Percentiles rank a stretch among this genome's conserved stretches.
Evolutionary conservation across 2,329 filamentous ascomycete species (phyloP).

Genomic region (Orbilia ellipsospora): DNA sequence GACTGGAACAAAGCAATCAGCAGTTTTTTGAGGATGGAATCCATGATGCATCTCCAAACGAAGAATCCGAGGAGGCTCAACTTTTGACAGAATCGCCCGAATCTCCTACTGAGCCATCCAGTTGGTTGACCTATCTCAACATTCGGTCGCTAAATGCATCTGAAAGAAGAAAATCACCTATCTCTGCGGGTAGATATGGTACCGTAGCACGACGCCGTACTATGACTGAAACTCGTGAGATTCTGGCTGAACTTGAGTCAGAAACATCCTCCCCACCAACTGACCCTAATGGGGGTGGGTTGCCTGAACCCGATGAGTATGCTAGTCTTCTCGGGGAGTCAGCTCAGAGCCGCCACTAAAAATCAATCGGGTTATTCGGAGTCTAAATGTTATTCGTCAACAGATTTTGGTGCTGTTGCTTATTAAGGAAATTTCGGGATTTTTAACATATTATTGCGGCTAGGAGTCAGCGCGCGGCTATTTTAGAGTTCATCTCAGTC

Average conservation of each 20-base stretch:
- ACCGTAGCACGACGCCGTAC: constrained; percentile 42
- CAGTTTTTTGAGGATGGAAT: constrained; percentile 75
- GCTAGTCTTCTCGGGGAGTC: background rate
- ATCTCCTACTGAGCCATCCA: constrained; percentile 15
- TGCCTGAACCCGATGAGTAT: background rate
- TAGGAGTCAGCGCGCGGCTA: no score
- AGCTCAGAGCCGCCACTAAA: no score
- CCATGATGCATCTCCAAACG: constrained; percentile 65
- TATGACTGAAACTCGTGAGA: constrained; percentile 44
- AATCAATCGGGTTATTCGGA: no score
- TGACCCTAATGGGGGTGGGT: background rate
- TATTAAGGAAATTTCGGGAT: no score
- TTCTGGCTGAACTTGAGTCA: constrained; percentile 45
- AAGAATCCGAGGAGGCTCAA: constrained; percentile 34
- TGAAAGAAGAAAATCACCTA: constrained; percentile 24
- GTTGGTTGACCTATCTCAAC: constrained; percentile 39
- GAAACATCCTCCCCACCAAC: constrained; percentile 28
- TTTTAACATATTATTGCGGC: no score
- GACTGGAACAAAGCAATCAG: constrained; percentile 70
- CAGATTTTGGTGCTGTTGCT: no score
- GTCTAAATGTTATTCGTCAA: no score
- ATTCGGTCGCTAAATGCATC: constrained; percentile 17
- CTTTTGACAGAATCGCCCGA: constrained; percentile 23
- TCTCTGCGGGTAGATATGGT: constrained; percentile 27
- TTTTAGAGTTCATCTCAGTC: background rate